phyloP scores from a whole-genome alignment of 352 stramenopile species.

The Phytophthora sp. region DNA sequence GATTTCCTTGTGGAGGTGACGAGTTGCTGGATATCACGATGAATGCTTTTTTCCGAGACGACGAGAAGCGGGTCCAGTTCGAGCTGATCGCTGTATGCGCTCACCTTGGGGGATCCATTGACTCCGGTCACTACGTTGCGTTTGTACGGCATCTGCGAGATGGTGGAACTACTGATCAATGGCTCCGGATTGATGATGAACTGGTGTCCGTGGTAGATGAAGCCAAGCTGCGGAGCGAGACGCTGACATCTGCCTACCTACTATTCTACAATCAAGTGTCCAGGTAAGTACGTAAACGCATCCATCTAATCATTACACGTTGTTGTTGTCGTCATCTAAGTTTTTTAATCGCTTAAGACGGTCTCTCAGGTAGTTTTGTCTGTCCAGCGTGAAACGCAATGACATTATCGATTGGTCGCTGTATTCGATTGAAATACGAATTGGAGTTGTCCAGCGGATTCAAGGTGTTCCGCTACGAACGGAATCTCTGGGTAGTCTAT shows the following conservation, averaged over 20 bases:
- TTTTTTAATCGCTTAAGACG: too few relatives aligned
- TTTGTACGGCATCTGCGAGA: slow-evolving; percentile 45
- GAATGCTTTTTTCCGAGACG: slow-evolving; percentile 70
- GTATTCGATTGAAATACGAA: too few relatives aligned
- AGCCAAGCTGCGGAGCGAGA: slow-evolving; percentile 51
- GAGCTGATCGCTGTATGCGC: slow-evolving; percentile 73
- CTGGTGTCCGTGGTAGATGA: slow-evolving; percentile 57
- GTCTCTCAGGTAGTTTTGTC: too few relatives aligned
- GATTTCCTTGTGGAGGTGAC: slow-evolving; percentile 55
- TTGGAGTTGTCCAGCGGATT: too few relatives aligned
- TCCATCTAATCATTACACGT: neutral
- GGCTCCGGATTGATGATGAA: slow-evolving; percentile 81
- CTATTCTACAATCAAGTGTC: slow-evolving; percentile 67
- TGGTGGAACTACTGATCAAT: slow-evolving; percentile 33
- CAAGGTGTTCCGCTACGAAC: too few relatives aligned
- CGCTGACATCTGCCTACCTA: slow-evolving; percentile 67
- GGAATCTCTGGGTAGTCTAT: too few relatives aligned
- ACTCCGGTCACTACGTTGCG: slow-evolving; percentile 80
- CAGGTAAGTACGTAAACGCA: slow-evolving; percentile 19
- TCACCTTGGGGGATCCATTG: slow-evolving; percentile 65
- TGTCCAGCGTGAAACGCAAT: too few relatives aligned
- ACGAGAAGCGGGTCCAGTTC: slow-evolving; percentile 51
- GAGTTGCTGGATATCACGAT: slow-evolving; percentile 63
- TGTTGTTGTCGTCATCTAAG: neutral
- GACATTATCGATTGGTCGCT: too few relatives aligned